Percentiles rank a stretch among this genome's conserved stretches.
phyloP scores from a whole-genome alignment of 2,329 filamentous ascomycete genomes.

The Paecilomyces fulvus region DNA sequence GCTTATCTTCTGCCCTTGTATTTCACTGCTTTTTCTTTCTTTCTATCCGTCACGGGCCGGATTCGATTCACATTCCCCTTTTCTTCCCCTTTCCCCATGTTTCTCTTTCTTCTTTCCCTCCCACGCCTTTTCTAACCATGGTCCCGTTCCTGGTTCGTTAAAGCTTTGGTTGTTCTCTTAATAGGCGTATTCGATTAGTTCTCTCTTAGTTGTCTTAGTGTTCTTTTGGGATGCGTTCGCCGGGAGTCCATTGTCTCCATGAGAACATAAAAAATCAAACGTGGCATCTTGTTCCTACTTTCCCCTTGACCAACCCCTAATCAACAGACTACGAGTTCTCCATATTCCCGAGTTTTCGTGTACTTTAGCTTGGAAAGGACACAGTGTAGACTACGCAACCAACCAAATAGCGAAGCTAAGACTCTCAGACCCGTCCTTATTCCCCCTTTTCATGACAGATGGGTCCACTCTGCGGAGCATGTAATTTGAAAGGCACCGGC shows the following conservation, averaged over 20 bases:
- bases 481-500: neutral
- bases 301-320: neutral
- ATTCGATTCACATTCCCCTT: neutral
- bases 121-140: neutral
- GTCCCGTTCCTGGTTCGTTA: neutral
- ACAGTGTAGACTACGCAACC: neutral
- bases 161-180: conserved; percentile 1
- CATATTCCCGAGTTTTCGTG: neutral
- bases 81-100: neutral
- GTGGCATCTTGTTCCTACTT: neutral
- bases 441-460: neutral
- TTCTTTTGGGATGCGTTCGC: neutral
- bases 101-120: neutral
- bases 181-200: neutral
- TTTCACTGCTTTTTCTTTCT: conserved; percentile 1
- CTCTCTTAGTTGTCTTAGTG: neutral
- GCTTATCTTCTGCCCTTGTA: conserved; percentile 1
- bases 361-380: neutral
- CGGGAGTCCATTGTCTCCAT: neutral
- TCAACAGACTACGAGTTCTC: neutral
- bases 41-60: neutral
- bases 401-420: neutral
- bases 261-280: neutral
- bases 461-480: neutral
- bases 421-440: neutral